Evolutionary conservation across 768 basidiomycete genomes (phyloP).

Genomic region (Termitomyces sp.): DNA sequence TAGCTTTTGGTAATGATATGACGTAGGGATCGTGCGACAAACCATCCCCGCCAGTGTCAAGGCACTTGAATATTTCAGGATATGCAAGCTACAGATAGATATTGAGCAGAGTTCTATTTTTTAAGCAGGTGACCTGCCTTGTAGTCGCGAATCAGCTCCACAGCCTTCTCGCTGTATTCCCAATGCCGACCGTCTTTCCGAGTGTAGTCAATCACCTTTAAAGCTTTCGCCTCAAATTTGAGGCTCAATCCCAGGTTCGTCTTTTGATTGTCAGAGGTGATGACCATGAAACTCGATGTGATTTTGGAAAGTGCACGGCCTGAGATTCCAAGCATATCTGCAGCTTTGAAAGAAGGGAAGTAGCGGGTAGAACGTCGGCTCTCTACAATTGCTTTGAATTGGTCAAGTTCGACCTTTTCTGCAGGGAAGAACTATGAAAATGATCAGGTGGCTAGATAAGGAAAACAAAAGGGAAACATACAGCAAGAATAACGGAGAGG

Average conservation of each 20-base stretch:
- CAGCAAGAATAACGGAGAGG: constrained; percentile 85
- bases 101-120: not conserved
- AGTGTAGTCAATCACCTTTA: constrained; percentile 93
- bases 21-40: constrained; percentile 17
- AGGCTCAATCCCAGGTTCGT: constrained; percentile 90
- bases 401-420: constrained; percentile 74
- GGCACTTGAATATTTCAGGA: constrained; percentile 75
- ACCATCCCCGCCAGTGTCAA: constrained; percentile 78
- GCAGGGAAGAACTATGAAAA: constrained; percentile 75
- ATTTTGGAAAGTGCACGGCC: constrained; percentile 84
- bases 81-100: constrained; percentile 54
- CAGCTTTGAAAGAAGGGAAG: constrained; percentile 74
- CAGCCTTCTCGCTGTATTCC: constrained; percentile 91
- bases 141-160: constrained; percentile 80
- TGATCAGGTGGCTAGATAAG: not conserved
- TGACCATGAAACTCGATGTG: constrained; percentile 90
- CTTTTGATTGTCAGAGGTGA: constrained; percentile 72
- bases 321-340: constrained; percentile 70
- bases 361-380: constrained; percentile 52
- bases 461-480: constrained; percentile 28
- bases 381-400: constrained; percentile 72
- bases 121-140: constrained; percentile 37
- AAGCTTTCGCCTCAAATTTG: constrained; percentile 91
- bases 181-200: constrained; percentile 79
- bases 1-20: not conserved